phyloP scores from a whole-genome alignment of 2,329 filamentous ascomycete genomes.

The Botryotinia globosa region DNA sequence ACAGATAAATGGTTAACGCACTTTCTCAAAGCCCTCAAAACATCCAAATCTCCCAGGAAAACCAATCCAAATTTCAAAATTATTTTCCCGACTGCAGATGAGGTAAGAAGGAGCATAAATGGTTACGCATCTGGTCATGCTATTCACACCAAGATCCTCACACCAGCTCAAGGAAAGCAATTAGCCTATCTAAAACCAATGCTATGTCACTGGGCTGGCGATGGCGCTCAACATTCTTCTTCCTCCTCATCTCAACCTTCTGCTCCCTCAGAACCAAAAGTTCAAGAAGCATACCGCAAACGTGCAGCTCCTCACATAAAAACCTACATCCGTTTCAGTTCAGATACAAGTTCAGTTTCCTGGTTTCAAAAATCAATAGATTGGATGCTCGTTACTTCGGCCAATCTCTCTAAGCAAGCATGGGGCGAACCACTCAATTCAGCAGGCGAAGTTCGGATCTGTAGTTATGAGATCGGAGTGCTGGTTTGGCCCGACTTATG shows the following conservation, averaged over 20 bases:
- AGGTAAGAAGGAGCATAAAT: conserved; percentile 72
- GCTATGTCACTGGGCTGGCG: conserved; percentile 73
- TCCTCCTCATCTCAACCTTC: not conserved
- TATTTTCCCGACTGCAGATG: conserved; percentile 76
- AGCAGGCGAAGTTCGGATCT: conserved; percentile 63
- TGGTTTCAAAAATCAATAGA: conserved; percentile 53
- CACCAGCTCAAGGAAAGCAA: conserved; percentile 68
- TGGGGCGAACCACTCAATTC: conserved; percentile 68
- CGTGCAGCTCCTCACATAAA: conserved; percentile 85
- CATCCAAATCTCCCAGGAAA: conserved; percentile 30
- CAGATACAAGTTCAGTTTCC: not conserved
- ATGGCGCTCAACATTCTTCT: conserved; percentile 39
- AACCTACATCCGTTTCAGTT: conserved; percentile 70
- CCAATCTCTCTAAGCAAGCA: conserved; percentile 86
- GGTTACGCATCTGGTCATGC: conserved; percentile 76
- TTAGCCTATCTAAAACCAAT: conserved; percentile 67
- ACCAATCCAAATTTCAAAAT: conserved; percentile 59
- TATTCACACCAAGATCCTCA: conserved; percentile 78
- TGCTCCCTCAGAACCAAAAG: conserved; percentile 39
- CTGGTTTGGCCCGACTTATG: conserved; percentile 72
- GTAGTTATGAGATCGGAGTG: conserved; percentile 82
- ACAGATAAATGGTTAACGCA: conserved; percentile 70
- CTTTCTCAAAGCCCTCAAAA: conserved; percentile 52
- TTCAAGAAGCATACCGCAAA: conserved; percentile 52
- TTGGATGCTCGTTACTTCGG: conserved; percentile 86